Evolutionary conservation across 768 basidiomycete genomes (phyloP).

Genomic region (Lyophyllum semitale): DNA sequence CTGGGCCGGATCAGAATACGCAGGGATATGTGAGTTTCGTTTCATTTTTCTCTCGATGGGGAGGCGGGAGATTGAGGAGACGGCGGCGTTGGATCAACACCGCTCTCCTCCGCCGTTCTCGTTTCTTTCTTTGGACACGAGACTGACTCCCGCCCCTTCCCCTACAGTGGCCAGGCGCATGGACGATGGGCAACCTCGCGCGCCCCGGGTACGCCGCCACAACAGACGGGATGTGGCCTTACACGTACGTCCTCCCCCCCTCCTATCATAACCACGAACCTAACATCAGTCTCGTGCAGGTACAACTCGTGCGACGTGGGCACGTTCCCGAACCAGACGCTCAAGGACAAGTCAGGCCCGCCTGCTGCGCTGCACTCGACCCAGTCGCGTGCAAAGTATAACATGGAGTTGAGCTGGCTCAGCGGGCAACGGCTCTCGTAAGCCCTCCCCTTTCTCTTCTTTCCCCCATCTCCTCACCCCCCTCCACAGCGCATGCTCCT

Average conservation of each 20-base stretch:
- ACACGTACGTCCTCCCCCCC: constrained; percentile 50
- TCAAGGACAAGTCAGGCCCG: constrained; percentile 52
- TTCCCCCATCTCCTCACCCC: neutral
- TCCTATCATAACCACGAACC: neutral
- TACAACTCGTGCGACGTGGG: constrained; percentile 76
- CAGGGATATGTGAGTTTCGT: constrained; percentile 44
- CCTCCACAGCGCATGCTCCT: constrained; percentile 68
- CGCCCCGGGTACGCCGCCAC: constrained; percentile 80
- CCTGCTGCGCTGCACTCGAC: constrained; percentile 58
- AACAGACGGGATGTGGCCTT: constrained; percentile 84
- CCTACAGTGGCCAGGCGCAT: constrained; percentile 77
- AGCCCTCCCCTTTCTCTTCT: constrained; percentile 20
- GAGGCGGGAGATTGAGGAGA: neutral
- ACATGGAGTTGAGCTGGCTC: constrained; percentile 70
- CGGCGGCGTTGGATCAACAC: neutral
- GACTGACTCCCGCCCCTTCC: neutral
- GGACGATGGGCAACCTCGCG: constrained; percentile 90
- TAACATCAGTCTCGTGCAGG: constrained; percentile 26
- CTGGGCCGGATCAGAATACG: constrained; percentile 57
- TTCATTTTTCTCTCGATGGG: neutral
- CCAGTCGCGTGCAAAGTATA: constrained; percentile 49
- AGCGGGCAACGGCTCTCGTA: constrained; percentile 77
- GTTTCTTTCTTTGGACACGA: neutral
- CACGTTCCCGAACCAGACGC: constrained; percentile 74
- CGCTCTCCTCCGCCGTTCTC: neutral